Evolutionary conservation across 768 basidiomycete genomes (phyloP).

Genomic region (Pseudohyphozyma bogoriensis): DNA sequence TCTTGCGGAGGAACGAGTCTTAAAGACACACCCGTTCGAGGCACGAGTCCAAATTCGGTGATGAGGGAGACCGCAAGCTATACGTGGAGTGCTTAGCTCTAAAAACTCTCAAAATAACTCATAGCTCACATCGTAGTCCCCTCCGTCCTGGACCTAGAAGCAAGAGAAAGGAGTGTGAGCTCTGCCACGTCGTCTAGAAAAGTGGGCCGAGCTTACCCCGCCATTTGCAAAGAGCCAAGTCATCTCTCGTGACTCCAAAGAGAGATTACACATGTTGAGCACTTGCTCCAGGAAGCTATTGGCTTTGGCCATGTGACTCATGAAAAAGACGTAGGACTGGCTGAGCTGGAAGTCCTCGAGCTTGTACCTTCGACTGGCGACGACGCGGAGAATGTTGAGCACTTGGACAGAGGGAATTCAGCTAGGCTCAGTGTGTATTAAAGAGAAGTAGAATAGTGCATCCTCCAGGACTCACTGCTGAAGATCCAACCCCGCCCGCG

Average conservation of each 20-base stretch:
- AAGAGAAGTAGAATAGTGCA: too few species aligned
- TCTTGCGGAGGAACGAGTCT: background rate
- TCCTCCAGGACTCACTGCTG: too few species aligned
- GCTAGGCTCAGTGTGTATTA: too few species aligned
- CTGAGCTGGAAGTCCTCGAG: conserved; percentile 82
- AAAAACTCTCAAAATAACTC: too few species aligned
- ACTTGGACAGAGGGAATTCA: too few species aligned
- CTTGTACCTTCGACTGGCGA: conserved; percentile 47
- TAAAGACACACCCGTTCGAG: conserved; percentile 2
- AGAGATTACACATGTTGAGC: too few species aligned
- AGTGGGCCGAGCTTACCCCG: conserved; percentile 61
- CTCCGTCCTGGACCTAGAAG: too few species aligned
- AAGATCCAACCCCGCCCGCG: too few species aligned
- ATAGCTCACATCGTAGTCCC: too few species aligned
- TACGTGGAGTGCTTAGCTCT: conserved; percentile 70
- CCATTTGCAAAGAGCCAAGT: conserved; percentile 47
- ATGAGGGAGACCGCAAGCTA: conserved; percentile 70
- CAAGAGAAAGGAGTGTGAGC: too few species aligned
- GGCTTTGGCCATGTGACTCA: conserved; percentile 49
- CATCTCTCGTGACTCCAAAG: conserved; percentile 64
- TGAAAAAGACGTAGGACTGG: conserved; percentile 88
- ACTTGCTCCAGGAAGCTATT: conserved; percentile 86
- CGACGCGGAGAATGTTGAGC: conserved; percentile 8
- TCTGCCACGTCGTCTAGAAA: too few species aligned
- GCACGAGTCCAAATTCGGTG: conserved; percentile 27